Percentiles rank a stretch among this genome's conserved stretches.
Conservation (phyloP, 129 eudicot species). For the Helianthus annuus region DNA sequence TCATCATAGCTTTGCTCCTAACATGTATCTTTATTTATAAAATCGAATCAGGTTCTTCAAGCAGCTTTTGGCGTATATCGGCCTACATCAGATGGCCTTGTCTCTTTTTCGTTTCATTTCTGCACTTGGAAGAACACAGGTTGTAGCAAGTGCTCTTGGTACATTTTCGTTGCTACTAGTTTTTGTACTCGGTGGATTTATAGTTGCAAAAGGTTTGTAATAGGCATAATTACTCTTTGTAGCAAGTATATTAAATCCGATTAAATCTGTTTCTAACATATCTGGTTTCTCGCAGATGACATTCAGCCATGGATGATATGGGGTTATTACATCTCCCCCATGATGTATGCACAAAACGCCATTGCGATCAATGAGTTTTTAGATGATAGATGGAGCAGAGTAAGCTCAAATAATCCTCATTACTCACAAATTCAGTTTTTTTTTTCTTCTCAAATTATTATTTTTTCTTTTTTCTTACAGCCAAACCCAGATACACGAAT, state of each 20-base stretch:
- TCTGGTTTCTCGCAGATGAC: constrained; percentile 45
- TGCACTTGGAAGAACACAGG: constrained; percentile 58
- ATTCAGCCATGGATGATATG: constrained; percentile 72
- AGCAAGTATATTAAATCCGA: too few species aligned
- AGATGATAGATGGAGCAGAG: constrained; percentile 73
- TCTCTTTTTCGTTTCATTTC: constrained; percentile 66
- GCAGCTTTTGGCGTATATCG: constrained; percentile 57
- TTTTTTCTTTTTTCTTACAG: constrained; percentile 32
- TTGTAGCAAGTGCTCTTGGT: constrained; percentile 60
- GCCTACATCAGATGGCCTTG: constrained; percentile 78
- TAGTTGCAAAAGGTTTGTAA: constrained; percentile 67
- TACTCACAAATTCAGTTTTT: too few species aligned
- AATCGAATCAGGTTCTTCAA: constrained; percentile 47
- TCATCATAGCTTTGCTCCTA: too few species aligned
- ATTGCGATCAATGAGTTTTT: constrained; percentile 64
- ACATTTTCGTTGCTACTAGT: constrained; percentile 60
- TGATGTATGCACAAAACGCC: constrained; percentile 88
- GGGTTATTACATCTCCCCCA: constrained; percentile 79
- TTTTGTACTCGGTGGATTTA: constrained; percentile 77
- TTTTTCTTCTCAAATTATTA: neutral
- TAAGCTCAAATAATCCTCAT: constrained; percentile 29
- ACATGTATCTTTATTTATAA: too few species aligned
- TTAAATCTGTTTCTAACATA: too few species aligned
- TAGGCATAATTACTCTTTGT: too few species aligned
- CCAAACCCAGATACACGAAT: constrained; percentile 53